Evolutionary conservation across 106 monocot species (phyloP), one percentile per base, ranked within the genome.

Genomic region (Dioscorea alata): DNA sequence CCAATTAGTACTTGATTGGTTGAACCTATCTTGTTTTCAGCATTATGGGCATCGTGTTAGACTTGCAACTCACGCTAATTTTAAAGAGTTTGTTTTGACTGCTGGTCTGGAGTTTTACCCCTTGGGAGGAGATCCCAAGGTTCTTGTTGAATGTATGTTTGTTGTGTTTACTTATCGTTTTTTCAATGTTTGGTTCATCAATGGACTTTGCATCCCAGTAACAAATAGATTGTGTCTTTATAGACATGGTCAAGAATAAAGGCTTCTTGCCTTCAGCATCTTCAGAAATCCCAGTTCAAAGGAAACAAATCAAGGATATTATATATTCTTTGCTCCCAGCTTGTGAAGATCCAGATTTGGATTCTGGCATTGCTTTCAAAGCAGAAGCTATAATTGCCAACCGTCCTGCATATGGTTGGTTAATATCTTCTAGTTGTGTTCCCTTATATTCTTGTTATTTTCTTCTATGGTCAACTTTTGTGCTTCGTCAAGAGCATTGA

Each of bases 191-290:
- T 54, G 15, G 42, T 0, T 54, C 19, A 54, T 54, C 54, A 54
- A 54, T 54, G 54, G 19, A 18, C 6, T 18, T 18, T 5, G 54
- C 13, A 54, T 54, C 4, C 5, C 54, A 18, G 54, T 19, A 54
- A 54, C 54, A 54, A 16, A 8, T 54, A 15, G 19, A 54, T 19
- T 15, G 35, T 48, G 16, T 64, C 64, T 76, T 59, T 65, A 48
- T 80, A 96, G 96, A 96, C 68, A 96, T 96, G 96, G 91, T 96
- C 22, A 96, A 91, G 78, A 96, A 96, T 60, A 96, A 96, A 83
- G 96, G 96, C 23, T 96, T 92, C 67, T 80, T 96, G 57, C 91
- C 91, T 71, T 91, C 96, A 48, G 33, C 84, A 59, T 88, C 96
- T 59, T 92, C 86, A 60, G 96, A 97, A 64, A 91, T 97, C 71